Conservation (phyloP, 2,329 filamentous ascomycete species). For the Clarireedia paspali region DNA sequence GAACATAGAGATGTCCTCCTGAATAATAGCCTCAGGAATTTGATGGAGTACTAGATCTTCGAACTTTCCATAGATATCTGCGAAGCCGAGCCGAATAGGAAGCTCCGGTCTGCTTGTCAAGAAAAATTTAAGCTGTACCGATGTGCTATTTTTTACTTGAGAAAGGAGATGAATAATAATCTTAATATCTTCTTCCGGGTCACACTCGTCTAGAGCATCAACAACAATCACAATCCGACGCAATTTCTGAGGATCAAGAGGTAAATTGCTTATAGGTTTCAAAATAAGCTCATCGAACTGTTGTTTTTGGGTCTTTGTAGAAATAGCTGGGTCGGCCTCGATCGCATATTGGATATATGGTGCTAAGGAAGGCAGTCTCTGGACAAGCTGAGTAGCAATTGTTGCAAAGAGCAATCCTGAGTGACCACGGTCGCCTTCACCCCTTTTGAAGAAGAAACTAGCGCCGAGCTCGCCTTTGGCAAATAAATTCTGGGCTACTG, state of each 20-base stretch:
- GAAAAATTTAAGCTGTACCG: conserved; percentile 20
- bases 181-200: conserved; percentile 16
- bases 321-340: conserved; percentile 27
- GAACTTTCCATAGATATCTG: background rate
- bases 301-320: conserved; percentile 25
- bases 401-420: conserved; percentile 29
- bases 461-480: conserved; percentile 19
- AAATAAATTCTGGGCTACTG: conserved; percentile 22
- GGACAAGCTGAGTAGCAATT: conserved; percentile 22
- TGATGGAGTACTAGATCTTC: conserved; percentile 10
- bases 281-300: conserved; percentile 37
- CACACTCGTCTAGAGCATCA: conserved; percentile 30
- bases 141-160: background rate
- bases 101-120: conserved; percentile 27
- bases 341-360: conserved; percentile 26
- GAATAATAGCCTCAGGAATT: conserved; percentile 10
- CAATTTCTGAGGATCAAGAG: background rate
- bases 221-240: conserved; percentile 18
- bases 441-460: conserved; percentile 27
- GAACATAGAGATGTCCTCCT: conserved; percentile 14
- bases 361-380: conserved; percentile 25
- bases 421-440: conserved; percentile 22
- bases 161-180: conserved; percentile 21
- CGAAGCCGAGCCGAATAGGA: conserved; percentile 19
- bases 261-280: conserved; percentile 26